phyloP scores from a whole-genome alignment of 805 yeast species.

The Starmerella sirachaensis region DNA sequence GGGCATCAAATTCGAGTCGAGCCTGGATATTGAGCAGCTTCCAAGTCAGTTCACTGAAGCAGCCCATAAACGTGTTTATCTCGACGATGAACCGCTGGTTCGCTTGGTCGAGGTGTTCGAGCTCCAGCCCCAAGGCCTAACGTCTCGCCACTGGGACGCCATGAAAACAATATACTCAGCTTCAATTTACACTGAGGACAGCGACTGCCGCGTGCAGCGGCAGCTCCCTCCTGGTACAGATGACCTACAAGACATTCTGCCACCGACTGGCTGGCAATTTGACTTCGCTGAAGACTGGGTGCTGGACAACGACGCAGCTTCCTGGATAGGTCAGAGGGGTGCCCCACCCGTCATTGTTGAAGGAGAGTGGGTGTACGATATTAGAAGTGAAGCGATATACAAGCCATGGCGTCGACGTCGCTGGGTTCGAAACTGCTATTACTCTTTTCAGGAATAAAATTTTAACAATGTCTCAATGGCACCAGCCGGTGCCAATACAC shows the following conservation, averaged over 20 bases:
- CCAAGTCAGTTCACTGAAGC: not conserved
- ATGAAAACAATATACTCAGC: constrained; percentile 39
- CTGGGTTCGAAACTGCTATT: constrained; percentile 28
- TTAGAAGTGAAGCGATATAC: constrained; percentile 20
- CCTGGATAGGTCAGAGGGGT: constrained; percentile 43
- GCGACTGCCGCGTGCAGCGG: constrained; percentile 36
- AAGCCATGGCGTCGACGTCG: constrained; percentile 33
- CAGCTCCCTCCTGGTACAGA: constrained; percentile 56
- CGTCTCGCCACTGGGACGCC: constrained; percentile 51
- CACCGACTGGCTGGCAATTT: constrained; percentile 69
- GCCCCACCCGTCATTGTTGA: constrained; percentile 25
- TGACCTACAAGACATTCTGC: constrained; percentile 41
- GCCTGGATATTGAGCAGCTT: constrained; percentile 3
- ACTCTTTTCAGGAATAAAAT: constrained; percentile 5
- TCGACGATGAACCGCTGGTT: constrained; percentile 58
- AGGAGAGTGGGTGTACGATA: constrained; percentile 32
- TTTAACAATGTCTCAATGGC: too few species aligned
- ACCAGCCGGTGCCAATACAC: too few species aligned
- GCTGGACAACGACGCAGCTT: constrained; percentile 41
- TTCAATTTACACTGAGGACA: constrained; percentile 41
- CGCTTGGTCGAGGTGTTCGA: constrained; percentile 67
- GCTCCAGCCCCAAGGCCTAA: constrained; percentile 51
- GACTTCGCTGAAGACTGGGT: constrained; percentile 51
- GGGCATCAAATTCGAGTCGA: constrained; percentile 15
- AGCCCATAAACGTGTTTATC: constrained; percentile 33